phyloP scores from a whole-genome alignment of 345 rosid species.

The Barbarea vulgaris region DNA sequence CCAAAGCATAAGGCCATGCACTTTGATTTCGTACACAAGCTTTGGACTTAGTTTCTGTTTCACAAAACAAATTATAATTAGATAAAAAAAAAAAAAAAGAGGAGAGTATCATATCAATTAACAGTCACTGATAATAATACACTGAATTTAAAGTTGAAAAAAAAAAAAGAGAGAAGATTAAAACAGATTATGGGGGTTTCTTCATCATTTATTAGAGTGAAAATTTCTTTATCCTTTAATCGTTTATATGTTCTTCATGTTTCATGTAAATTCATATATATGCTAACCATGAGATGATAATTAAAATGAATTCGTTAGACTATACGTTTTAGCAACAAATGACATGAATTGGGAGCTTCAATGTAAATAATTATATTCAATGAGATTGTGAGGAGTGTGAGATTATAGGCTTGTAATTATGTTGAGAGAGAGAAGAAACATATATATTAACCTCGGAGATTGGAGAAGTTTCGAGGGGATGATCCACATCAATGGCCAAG shows the following conservation, averaged over 20 bases:
- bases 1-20: constrained; percentile 87
- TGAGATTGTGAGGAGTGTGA: neutral
- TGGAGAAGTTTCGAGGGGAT: constrained; percentile 21
- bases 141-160: too few relatives aligned
- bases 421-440: constrained; percentile 8
- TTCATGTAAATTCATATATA: neutral
- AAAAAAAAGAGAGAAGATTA: neutral
- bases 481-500: constrained; percentile 29
- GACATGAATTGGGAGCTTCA: constrained; percentile 4
- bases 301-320: neutral
- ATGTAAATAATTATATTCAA: neutral
- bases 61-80: neutral
- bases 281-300: neutral
- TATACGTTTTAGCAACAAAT: neutral
- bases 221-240: neutral
- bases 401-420: neutral
- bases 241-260: neutral
- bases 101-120: neutral
- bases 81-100: too few relatives aligned
- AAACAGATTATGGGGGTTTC: neutral
- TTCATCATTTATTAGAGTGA: too few relatives aligned
- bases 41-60: constrained; percentile 53
- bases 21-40: constrained; percentile 51
- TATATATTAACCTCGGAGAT: constrained; percentile 26
- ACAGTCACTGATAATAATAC: neutral